Evolutionary conservation across 257 asterid species (phyloP).

Genomic region (Solanum sejunctum): DNA sequence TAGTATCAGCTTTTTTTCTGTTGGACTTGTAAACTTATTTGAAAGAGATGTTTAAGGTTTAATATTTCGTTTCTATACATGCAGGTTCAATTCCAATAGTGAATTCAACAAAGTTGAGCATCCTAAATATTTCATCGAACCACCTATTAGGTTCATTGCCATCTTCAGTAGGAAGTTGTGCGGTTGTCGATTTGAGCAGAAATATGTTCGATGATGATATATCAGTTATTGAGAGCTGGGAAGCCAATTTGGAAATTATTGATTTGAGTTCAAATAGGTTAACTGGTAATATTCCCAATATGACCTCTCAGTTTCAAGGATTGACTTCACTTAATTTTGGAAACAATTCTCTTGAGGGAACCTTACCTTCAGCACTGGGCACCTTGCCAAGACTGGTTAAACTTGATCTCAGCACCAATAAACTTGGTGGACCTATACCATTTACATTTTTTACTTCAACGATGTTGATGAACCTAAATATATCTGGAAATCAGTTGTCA

Average conservation of each 20-base stretch:
- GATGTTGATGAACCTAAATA: conserved; percentile 46
- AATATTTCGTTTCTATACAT: background rate
- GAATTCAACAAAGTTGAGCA: conserved; percentile 53
- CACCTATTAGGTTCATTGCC: conserved; percentile 60
- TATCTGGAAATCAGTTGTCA: conserved; percentile 58
- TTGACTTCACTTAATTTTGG: conserved; percentile 39
- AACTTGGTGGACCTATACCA: conserved; percentile 56
- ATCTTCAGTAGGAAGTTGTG: conserved; percentile 49
- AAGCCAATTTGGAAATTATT: conserved; percentile 36
- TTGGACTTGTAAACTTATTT: background rate
- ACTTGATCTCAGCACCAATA: conserved; percentile 68
- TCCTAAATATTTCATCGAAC: conserved; percentile 71
- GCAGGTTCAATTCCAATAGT: conserved; percentile 56
- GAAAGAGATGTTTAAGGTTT: background rate
- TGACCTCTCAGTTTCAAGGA: conserved; percentile 38
- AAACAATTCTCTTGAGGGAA: conserved; percentile 59
- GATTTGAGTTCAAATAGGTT: conserved; percentile 76
- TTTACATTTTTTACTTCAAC: conserved; percentile 44
- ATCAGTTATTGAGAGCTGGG: conserved; percentile 45
- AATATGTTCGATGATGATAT: conserved; percentile 47
- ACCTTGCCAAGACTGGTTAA: conserved; percentile 28
- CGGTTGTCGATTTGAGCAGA: conserved; percentile 55
- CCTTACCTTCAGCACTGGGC: conserved; percentile 36
- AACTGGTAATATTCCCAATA: conserved; percentile 55
- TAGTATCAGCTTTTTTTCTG: background rate